phyloP scores from a whole-genome alignment of 1,139 yeast species.

The Arxiozyma telluris region DNA sequence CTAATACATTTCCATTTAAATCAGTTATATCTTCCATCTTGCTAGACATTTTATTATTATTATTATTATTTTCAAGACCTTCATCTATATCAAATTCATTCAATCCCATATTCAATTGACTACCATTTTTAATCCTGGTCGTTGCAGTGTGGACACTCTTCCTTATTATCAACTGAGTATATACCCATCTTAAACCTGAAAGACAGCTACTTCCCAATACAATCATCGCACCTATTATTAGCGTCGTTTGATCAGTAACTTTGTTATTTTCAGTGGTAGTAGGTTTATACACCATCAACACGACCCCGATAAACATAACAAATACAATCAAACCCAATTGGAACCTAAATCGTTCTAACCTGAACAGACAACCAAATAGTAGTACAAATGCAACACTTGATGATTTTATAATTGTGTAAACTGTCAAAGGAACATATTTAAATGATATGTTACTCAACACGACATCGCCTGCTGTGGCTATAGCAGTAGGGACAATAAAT shows the following conservation, averaged over 20 bases:
- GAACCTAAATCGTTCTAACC: constrained; percentile 63
- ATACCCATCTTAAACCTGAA: constrained; percentile 91
- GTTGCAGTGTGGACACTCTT: constrained; percentile 5
- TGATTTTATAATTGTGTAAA: constrained; percentile 90
- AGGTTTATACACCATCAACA: constrained; percentile 63
- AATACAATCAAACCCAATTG: constrained; percentile 58
- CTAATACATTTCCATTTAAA: neutral
- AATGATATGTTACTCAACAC: constrained; percentile 86
- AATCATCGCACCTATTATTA: constrained; percentile 52
- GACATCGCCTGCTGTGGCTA: constrained; percentile 87
- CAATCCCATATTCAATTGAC: neutral
- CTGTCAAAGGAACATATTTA: constrained; percentile 65
- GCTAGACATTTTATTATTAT: neutral
- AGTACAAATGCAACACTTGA: constrained; percentile 80
- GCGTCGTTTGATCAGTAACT: constrained; percentile 12
- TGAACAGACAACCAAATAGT: constrained; percentile 72
- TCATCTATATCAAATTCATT: neutral
- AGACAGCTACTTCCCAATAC: constrained; percentile 72
- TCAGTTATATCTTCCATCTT: neutral
- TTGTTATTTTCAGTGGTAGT: constrained; percentile 15
- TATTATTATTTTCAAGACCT: neutral
- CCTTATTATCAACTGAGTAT: constrained; percentile 66
- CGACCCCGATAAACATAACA: constrained; percentile 74
- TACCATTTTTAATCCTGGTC: neutral
- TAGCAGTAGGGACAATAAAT: constrained; percentile 72